Base-by-base conservation (phyloP, 108 stramenopile genomes). In the Parietichytrium sp. region DNA sequence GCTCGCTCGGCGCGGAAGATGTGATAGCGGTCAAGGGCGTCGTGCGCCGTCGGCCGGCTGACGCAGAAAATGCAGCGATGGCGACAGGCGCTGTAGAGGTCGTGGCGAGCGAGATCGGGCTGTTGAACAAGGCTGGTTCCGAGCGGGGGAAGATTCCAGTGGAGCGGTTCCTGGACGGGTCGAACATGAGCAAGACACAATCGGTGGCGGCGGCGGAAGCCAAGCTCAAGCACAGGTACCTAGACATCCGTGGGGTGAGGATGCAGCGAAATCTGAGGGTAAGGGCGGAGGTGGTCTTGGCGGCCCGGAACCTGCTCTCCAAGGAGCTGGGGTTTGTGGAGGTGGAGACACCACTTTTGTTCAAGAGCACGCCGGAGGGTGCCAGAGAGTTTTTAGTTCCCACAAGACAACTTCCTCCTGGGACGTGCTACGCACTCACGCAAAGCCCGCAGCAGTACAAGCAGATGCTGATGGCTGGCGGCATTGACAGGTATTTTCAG, bases 401-500 rank as follows among this genome's bases (percentile, higher is more conserved):
- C n/a, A 48, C 82, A 25, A 54, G 82, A 7, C 10, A 72, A 10
- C 38, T 33, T 42, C 23, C 6, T n/a, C 26, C 31, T 13, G 82
- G 82, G 15, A n/a, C 26, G 10, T 77, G 47, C 33, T 82, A 82
- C 25, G 82, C 82, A 23, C 82, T 82, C 8, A 12, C 49, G 48
- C 82, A 82, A 49, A 42, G 33, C 33, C 82, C 82, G 26, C 82
- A 82, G 50, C 82, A 82, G 61, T 42, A 82, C 82, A 82, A 82
- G 51, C 82, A 82, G 48, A 38, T 82, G 30, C 72, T 82, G 2
- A 82, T 82, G 82, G 82, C 50, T 16, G 82, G 82, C 31, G 82
- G 82, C 72, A 23, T 82, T 7, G 33, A 80, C 29, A 30, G 82
- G n/a, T 82, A 82, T 31, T 82, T 82, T 31, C 82, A 82, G 53